Evolutionary conservation across 2,329 filamentous ascomycete species (phyloP), one percentile per base, ranked within the genome.

Genomic region (Ceratocystis lukuohia): DNA sequence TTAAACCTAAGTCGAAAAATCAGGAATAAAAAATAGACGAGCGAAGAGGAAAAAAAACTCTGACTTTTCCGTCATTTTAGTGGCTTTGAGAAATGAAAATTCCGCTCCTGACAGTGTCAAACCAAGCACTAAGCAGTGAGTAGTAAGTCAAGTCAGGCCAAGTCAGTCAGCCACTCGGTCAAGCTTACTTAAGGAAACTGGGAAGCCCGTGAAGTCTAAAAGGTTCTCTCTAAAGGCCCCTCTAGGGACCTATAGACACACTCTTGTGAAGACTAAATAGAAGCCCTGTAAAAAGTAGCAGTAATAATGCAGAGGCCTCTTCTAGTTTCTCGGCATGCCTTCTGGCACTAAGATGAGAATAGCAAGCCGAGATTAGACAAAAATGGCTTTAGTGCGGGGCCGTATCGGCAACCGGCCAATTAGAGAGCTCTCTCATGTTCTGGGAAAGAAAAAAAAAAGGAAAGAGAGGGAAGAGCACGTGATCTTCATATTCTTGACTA

Each of bases 391-490:
- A 30, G 61, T 41, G 61, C 48, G 61, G 61, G 61, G 61, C 61
- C 46, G 15, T 30, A 12, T 72, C 70, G 72, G 74, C 73, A 73
- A 73, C 72, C 70, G 72, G 74, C 73, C 73, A 73, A 76, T 71
- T 75, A 75, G 72, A 76, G 76, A 75, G 69, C 69, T 69, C 63
- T 66, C 70, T 75, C 74, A 41, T 41, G 48, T 53, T 53, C 48
- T 15, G 22, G 48, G 5, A 53, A 53, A 53, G 48, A 53, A 28
- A 25, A 22, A 59, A 37, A n/a, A 53, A 53, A 53, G 48, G 33
- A 59, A 37, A n/a, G 30, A 33, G 30, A 33, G 30, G n/a, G n/a
- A 15, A 41, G 12, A 12, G 37, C 37, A 41, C 37, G 37, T 41
- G 37, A 41, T 41, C 37, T 41, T 15, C 10, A 15, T 41, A 12